phyloP scores from a whole-genome alignment of 2,329 filamentous ascomycete species.

The Microcyclospora tardicrescens region DNA sequence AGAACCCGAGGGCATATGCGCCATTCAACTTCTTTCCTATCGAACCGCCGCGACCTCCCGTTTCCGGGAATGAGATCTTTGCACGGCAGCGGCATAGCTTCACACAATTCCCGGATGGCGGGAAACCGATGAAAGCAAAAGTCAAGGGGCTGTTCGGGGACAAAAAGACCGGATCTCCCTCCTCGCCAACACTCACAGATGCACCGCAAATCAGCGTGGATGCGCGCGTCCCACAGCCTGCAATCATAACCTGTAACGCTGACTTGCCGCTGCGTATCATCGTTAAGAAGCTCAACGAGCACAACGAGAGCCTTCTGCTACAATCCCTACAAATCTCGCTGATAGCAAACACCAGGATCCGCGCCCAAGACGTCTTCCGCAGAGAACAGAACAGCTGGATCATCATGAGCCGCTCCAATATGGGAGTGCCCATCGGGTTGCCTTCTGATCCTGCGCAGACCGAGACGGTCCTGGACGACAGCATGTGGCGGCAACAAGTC shows the following conservation, averaged over 20 bases:
- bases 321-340: slow-evolving; percentile 71
- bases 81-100: slow-evolving; percentile 61
- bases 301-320: slow-evolving; percentile 58
- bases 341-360: slow-evolving; percentile 64
- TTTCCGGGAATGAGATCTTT: slow-evolving; percentile 65
- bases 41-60: slow-evolving; percentile 63
- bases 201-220: slow-evolving; percentile 59
- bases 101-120: slow-evolving; percentile 14
- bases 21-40: slow-evolving; percentile 85
- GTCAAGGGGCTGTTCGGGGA: slow-evolving; percentile 49
- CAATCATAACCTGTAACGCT: slow-evolving; percentile 80
- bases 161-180: slow-evolving; percentile 14
- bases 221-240: slow-evolving; percentile 71
- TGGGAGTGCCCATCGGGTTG: slow-evolving; percentile 55
- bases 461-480: slow-evolving; percentile 36
- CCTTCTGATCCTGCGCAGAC: slow-evolving; percentile 45
- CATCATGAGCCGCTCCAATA: slow-evolving; percentile 55
- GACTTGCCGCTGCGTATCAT: slow-evolving; percentile 70
- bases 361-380: slow-evolving; percentile 61
- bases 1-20: slow-evolving; percentile 57
- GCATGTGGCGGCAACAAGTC: slow-evolving; percentile 57
- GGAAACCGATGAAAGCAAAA: slow-evolving; percentile 28
- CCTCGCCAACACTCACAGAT: slow-evolving; percentile 21
- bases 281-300: slow-evolving; percentile 60
- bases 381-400: slow-evolving; percentile 65